Evolutionary conservation across 2,329 filamentous ascomycete species (phyloP).

Genomic region (Calonectria pauciramosa): DNA sequence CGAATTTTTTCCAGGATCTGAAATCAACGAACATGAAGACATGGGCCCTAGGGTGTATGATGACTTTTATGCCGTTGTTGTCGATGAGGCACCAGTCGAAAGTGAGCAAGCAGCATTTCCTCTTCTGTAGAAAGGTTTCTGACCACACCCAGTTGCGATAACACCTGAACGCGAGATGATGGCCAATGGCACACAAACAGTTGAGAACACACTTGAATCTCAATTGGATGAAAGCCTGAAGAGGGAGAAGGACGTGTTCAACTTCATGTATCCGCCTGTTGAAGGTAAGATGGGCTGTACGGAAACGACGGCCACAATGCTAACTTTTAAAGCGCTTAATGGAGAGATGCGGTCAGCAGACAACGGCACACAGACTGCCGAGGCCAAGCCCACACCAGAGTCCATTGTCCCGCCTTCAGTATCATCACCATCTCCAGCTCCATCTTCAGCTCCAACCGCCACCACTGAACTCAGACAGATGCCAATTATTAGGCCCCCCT

Average conservation of each 20-base stretch:
- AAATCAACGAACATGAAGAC: background rate
- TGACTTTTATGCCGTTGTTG: background rate
- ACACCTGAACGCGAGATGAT: background rate
- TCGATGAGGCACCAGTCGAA: background rate
- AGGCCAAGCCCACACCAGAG: background rate
- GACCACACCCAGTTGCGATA: background rate
- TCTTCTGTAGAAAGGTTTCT: background rate
- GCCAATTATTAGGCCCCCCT: background rate
- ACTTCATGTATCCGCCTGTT: slow-evolving; percentile 1
- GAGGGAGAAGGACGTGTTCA: slow-evolving; percentile 1
- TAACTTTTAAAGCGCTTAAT: background rate
- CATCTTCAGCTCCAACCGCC: background rate
- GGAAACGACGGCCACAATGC: background rate
- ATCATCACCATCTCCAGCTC: background rate
- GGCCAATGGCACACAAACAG: background rate
- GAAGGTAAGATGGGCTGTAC: background rate
- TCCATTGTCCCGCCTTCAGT: background rate
- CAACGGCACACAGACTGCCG: background rate
- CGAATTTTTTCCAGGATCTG: background rate
- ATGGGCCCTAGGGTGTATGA: background rate
- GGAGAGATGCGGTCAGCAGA: background rate
- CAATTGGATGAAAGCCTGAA: slow-evolving; percentile 1
- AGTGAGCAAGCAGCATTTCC: background rate
- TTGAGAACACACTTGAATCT: background rate
- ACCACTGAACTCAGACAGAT: background rate